Evolutionary conservation across 2,329 filamentous ascomycete genomes (phyloP).

Genomic region (Didymosphaeria variabile): DNA sequence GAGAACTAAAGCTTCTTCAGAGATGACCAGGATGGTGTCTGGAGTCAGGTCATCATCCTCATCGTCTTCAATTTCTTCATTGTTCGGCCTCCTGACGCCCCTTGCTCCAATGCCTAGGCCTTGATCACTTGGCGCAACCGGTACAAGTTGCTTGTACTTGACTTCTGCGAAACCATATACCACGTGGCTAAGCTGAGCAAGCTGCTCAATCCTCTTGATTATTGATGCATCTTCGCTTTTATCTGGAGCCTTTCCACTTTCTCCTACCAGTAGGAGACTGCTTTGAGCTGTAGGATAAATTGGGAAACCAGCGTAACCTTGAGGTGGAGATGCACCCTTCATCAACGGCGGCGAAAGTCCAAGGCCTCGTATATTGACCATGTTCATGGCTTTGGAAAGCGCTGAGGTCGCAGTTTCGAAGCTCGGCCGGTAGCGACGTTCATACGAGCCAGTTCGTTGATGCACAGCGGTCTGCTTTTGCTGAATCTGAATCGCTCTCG

Average conservation of each 20-base stretch:
- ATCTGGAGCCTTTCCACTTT: constrained; percentile 67
- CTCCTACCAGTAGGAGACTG: constrained; percentile 70
- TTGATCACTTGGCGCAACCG: constrained; percentile 78
- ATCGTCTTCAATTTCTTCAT: constrained; percentile 60
- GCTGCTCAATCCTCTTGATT: constrained; percentile 86
- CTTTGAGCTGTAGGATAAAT: constrained; percentile 80
- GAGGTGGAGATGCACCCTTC: constrained; percentile 74
- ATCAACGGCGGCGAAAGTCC: constrained; percentile 70
- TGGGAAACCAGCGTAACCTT: constrained; percentile 82
- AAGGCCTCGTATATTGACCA: constrained; percentile 82
- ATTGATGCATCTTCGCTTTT: constrained; percentile 82
- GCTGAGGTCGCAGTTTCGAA: constrained; percentile 85
- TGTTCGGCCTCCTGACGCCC: constrained; percentile 51
- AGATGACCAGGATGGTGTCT: constrained; percentile 85
- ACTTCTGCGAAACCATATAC: constrained; percentile 98
- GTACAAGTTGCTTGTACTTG: constrained; percentile 97
- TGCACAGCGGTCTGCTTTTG: constrained; percentile 69
- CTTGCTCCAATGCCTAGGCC: constrained; percentile 69
- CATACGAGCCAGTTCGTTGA: constrained; percentile 81
- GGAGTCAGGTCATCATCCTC: constrained; percentile 77
- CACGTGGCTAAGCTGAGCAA: constrained; percentile 91
- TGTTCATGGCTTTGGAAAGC: constrained; percentile 93
- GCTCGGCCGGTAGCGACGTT: constrained; percentile 76
- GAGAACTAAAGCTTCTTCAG: constrained; percentile 92
- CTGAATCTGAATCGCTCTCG: constrained; percentile 79